A percentile compares a stretch with the other conserved stretches of the same genome.
phyloP scores from a whole-genome alignment of 2,329 filamentous ascomycete genomes.

The Apiospora hydei region DNA sequence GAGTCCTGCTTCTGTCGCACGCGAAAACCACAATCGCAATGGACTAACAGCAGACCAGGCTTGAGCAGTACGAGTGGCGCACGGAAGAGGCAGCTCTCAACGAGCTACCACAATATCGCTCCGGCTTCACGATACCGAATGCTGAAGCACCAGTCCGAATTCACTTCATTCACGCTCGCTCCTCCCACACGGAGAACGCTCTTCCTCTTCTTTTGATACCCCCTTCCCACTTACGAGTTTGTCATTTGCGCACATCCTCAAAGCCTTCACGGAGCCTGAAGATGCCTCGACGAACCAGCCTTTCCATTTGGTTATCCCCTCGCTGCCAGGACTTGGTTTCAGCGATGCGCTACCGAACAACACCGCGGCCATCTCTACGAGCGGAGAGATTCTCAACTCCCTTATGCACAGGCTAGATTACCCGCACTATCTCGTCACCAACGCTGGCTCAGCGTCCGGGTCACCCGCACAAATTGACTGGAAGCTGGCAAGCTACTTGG shows the following conservation, averaged over 20 bases:
- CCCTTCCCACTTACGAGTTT: slow-evolving; percentile 71
- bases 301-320: slow-evolving; percentile 73
- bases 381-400: slow-evolving; percentile 62
- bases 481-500: slow-evolving; percentile 56
- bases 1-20: slow-evolving; percentile 35
- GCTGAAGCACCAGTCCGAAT: slow-evolving; percentile 57
- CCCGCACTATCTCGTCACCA: slow-evolving; percentile 63
- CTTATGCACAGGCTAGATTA: slow-evolving; percentile 70
- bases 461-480: slow-evolving; percentile 60
- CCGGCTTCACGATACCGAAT: slow-evolving; percentile 53
- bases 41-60: slow-evolving; percentile 51
- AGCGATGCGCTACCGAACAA: slow-evolving; percentile 66
- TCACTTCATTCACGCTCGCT: slow-evolving; percentile 70
- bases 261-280: slow-evolving; percentile 60
- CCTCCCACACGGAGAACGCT: slow-evolving; percentile 56
- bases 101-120: slow-evolving; percentile 69
- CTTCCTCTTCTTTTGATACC: slow-evolving; percentile 71
- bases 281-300: slow-evolving; percentile 53
- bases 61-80: slow-evolving; percentile 72
- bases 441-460: slow-evolving; percentile 54
- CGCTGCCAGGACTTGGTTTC: slow-evolving; percentile 71
- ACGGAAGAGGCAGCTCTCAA: slow-evolving; percentile 66
- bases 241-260: slow-evolving; percentile 62
- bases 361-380: slow-evolving; percentile 56
- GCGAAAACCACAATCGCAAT: not conserved